phyloP scores from a whole-genome alignment of 2,329 filamentous ascomycete species.

The Fusarium sp. region DNA sequence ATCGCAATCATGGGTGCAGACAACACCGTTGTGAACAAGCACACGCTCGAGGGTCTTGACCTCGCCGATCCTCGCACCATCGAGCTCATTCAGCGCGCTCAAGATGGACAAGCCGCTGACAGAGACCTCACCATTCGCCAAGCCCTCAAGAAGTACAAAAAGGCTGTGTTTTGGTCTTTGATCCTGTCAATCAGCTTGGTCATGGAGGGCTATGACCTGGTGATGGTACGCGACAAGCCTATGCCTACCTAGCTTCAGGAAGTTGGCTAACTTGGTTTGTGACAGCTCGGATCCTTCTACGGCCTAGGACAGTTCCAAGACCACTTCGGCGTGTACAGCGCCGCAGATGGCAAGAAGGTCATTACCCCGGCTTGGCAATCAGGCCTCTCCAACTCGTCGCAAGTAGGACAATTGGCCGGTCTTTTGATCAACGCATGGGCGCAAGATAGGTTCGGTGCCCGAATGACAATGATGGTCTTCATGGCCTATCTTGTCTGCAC shows the following conservation, averaged over 20 bases:
- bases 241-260: too few species aligned
- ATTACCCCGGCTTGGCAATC: slow-evolving; percentile 58
- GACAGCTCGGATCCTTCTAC: slow-evolving; percentile 22
- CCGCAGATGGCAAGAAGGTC: slow-evolving; percentile 43
- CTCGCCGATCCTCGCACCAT: neutral
- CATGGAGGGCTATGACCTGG: slow-evolving; percentile 45
- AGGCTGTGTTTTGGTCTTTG: neutral
- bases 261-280: neutral
- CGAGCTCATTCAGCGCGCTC: slow-evolving; percentile 22
- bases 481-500: slow-evolving; percentile 17
- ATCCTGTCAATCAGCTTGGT: neutral
- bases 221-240: slow-evolving; percentile 41
- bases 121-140: slow-evolving; percentile 30
- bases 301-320: slow-evolving; percentile 26
- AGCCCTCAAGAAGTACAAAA: neutral
- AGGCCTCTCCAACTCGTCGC: slow-evolving; percentile 53
- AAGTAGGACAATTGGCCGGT: slow-evolving; percentile 56
- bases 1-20: neutral
- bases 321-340: slow-evolving; percentile 15
- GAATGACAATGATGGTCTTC: slow-evolving; percentile 33
- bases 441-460: slow-evolving; percentile 49
- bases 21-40: neutral
- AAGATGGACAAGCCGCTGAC: slow-evolving; percentile 32
- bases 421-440: slow-evolving; percentile 54
- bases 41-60: neutral